Evolutionary conservation across 2,329 filamentous ascomycete genomes (phyloP).

Genomic region (Neonectria punicea): DNA sequence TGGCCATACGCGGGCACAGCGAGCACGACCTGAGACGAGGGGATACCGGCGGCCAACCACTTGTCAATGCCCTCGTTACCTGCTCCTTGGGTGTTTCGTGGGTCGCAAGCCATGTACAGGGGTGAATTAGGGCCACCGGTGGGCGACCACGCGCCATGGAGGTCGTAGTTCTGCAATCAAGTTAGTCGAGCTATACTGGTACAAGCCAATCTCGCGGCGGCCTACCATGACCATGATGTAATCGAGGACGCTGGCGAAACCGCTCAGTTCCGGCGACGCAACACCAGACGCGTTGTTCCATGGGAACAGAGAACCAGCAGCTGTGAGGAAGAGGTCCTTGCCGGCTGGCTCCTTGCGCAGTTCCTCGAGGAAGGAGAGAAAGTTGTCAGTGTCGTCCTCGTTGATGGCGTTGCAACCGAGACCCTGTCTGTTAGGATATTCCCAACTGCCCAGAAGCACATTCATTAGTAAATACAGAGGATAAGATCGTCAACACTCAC

Average conservation of each 20-base stretch:
- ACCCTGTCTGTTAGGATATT: constrained; percentile 37
- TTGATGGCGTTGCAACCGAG: constrained; percentile 39
- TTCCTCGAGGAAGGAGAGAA: constrained; percentile 33
- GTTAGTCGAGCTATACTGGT: background rate
- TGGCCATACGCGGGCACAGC: constrained; percentile 32
- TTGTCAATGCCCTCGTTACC: constrained; percentile 22
- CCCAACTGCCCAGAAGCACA: constrained; percentile 25
- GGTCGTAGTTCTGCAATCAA: constrained; percentile 30
- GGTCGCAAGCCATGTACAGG: constrained; percentile 22
- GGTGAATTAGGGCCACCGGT: constrained; percentile 32
- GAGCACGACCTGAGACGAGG: constrained; percentile 30
- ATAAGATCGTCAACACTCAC: constrained; percentile 3
- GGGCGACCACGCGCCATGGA: constrained; percentile 31
- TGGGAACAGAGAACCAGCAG: constrained; percentile 32
- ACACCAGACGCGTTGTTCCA: constrained; percentile 31
- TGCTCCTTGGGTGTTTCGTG: constrained; percentile 32
- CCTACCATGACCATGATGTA: constrained; percentile 39
- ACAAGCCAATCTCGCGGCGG: accelerated
- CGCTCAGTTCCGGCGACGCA: constrained; percentile 25
- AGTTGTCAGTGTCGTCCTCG: constrained; percentile 31
- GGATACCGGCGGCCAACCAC: constrained; percentile 32
- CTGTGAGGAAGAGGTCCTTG: constrained; percentile 28
- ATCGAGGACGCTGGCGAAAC: constrained; percentile 33
- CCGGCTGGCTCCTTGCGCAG: constrained; percentile 30
- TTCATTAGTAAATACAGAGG: background rate